These are phyloP conservation scores for Trichoderma polysporum DNA, from an alignment of 2,329 filamentous ascomycete genomes.

Conservation along the genomic window DNA sequence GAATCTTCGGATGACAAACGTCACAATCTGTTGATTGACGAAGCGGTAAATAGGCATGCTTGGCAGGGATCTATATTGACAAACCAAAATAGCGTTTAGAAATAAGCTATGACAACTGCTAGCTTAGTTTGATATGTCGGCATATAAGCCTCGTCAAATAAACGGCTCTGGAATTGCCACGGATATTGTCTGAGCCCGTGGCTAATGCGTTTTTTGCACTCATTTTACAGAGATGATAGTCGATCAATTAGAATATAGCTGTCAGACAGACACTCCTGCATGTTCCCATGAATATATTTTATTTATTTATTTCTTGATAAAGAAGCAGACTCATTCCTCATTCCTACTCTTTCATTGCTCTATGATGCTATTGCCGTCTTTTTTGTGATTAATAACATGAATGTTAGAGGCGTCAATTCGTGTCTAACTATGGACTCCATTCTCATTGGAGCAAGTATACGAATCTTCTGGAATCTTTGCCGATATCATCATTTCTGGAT, in stretches of 20 bases:
- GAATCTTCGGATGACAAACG: neutral
- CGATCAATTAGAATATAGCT: neutral
- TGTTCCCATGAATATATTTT: too few species aligned
- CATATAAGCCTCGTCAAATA: neutral
- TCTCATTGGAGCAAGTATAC: neutral
- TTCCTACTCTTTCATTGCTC: neutral
- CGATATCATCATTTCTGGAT: neutral
- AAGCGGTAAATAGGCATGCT: neutral
- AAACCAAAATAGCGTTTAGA: neutral
- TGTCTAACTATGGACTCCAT: neutral
- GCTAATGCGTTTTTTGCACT: neutral
- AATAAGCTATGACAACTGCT: neutral
- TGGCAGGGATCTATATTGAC: neutral
- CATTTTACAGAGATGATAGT: too few species aligned
- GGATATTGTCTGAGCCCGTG: neutral
- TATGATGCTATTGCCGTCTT: neutral
- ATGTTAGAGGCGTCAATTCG: neutral
- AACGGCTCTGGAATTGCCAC: neutral
- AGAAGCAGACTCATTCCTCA: neutral
- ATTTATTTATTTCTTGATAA: neutral
- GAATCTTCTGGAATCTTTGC: neutral
- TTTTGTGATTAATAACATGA: neutral
- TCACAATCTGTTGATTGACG: neutral
- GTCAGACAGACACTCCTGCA: neutral
- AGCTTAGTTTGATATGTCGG: neutral